Conservation (phyloP, 2,329 filamentous ascomycete genomes). For the Botryotinia calthae region DNA sequence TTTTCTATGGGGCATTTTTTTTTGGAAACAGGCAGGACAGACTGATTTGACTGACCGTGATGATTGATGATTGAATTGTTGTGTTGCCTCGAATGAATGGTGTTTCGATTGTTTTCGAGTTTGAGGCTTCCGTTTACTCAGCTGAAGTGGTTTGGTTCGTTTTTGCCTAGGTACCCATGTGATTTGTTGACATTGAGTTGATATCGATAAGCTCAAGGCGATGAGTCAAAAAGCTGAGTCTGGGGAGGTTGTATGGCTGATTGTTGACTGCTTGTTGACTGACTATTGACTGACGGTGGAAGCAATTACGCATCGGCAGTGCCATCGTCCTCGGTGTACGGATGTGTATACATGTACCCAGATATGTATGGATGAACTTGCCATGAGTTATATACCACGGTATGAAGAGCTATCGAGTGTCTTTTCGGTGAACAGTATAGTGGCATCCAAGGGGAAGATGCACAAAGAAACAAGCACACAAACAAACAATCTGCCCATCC, state of each 20-base stretch:
- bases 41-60: background rate
- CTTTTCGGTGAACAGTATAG: background rate
- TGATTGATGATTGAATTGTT: background rate
- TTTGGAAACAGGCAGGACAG: slow-evolving; percentile 3
- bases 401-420: background rate
- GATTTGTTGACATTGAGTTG: background rate
- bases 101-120: background rate
- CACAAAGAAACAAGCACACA: background rate
- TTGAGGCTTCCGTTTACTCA: background rate
- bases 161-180: background rate
- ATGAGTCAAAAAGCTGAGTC: slow-evolving; percentile 2
- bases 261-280: background rate
- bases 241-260: background rate
- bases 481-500: background rate
- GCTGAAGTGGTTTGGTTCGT: background rate
- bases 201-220: background rate
- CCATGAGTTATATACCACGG: background rate
- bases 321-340: background rate
- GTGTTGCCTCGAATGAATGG: background rate
- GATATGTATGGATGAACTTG: no score
- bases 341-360: background rate
- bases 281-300: background rate
- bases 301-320: background rate
- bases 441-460: no score
- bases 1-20: slow-evolving; percentile 2